These are phyloP conservation scores for Arthroderma uncinatum DNA, from an alignment of 2,329 filamentous ascomycete species.

Conservation along the genomic window DNA sequence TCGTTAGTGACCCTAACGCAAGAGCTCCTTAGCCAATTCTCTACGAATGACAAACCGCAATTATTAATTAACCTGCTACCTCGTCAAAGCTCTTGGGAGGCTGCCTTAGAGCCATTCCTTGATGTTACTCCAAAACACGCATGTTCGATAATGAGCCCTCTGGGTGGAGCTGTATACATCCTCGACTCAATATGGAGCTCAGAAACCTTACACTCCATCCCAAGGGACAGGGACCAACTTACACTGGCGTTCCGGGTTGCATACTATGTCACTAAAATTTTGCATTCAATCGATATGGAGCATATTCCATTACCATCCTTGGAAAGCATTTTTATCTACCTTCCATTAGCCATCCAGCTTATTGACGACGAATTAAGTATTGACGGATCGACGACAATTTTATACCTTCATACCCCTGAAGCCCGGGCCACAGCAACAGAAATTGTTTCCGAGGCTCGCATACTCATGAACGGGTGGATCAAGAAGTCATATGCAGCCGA, in stretches of 20 bases:
- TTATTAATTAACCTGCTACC: slow-evolving; percentile 48
- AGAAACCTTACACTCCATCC: not conserved
- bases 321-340: slow-evolving; percentile 38
- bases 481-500: slow-evolving; percentile 11
- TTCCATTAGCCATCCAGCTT: slow-evolving; percentile 46
- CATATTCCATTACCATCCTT: slow-evolving; percentile 24
- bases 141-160: slow-evolving; percentile 59
- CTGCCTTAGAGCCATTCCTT: slow-evolving; percentile 47
- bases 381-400: slow-evolving; percentile 44
- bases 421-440: slow-evolving; percentile 44
- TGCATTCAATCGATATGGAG: slow-evolving; percentile 35
- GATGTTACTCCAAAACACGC: slow-evolving; percentile 39
- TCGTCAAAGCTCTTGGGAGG: slow-evolving; percentile 52
- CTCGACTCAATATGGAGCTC: slow-evolving; percentile 27
- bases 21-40: slow-evolving; percentile 34
- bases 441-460: slow-evolving; percentile 42
- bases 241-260: slow-evolving; percentile 66
- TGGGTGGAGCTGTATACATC: slow-evolving; percentile 61
- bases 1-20: slow-evolving; percentile 46
- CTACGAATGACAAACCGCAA: slow-evolving; percentile 21
- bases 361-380: slow-evolving; percentile 51
- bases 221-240: slow-evolving; percentile 52
- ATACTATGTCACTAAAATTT: slow-evolving; percentile 53
- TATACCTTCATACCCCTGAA: slow-evolving; percentile 38
- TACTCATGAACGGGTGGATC: slow-evolving; percentile 37